These are phyloP conservation scores for Alternaria atra DNA, from an alignment of 2,329 filamentous ascomycete species.

Conservation along the genomic window DNA sequence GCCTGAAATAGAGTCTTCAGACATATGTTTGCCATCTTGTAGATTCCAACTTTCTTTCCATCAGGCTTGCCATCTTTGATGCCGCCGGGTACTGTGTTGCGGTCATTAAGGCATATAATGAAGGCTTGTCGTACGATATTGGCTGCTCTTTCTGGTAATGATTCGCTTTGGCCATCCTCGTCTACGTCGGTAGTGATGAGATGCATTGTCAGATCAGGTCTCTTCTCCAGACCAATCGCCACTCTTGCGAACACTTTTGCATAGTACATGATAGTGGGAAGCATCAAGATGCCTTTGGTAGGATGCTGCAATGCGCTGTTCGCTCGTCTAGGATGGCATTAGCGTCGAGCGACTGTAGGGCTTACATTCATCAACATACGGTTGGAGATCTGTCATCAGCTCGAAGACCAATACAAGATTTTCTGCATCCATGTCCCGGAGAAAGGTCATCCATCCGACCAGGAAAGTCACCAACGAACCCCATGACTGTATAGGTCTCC, in stretches of 20 bases:
- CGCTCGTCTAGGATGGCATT: conserved; percentile 65
- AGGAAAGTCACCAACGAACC: conserved; percentile 80
- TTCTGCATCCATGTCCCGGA: conserved; percentile 80
- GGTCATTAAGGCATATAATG: conserved; percentile 86
- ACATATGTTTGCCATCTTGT: conserved; percentile 90
- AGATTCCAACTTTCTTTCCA: conserved; percentile 87
- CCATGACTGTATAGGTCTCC: conserved; percentile 68
- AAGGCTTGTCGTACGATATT: conserved; percentile 92
- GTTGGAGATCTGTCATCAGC: conserved; percentile 75
- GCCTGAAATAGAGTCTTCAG: conserved; percentile 90
- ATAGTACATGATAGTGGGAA: conserved; percentile 83
- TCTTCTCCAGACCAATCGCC: conserved; percentile 83
- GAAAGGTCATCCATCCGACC: conserved; percentile 80
- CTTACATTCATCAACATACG: conserved; percentile 62
- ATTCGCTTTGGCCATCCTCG: conserved; percentile 74
- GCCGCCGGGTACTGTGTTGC: conserved; percentile 69
- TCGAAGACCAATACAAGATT: conserved; percentile 80
- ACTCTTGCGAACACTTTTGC: conserved; percentile 82
- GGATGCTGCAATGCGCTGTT: conserved; percentile 83
- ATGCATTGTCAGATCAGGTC: conserved; percentile 77
- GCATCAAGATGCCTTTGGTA: conserved; percentile 79
- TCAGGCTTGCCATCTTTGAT: conserved; percentile 71
- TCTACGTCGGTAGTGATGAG: conserved; percentile 63
- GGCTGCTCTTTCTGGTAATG: conserved; percentile 85
- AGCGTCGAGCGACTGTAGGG: conserved; percentile 5